Evolutionary conservation across 306 rosid genomes (phyloP), one percentile per base, ranked within the genome.

Genomic region (Begonia peltatifolia): DNA sequence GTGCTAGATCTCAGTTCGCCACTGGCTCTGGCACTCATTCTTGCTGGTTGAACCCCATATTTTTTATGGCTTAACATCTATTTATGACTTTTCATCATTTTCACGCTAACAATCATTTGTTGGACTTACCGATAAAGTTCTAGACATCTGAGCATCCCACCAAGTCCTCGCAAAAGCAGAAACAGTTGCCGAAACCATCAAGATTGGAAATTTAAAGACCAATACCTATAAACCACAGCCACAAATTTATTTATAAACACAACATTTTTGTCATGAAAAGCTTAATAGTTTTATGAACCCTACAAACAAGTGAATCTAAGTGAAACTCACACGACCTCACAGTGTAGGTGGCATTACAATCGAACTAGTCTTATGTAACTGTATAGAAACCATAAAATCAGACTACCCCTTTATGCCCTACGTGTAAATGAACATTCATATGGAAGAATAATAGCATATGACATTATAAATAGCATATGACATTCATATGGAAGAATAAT

Each of bases 361-460:
- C 46, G 46, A 9, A 12, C 46, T 9, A 42, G 46, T 12, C 2
- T 9, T 9, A 12, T 42, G 12, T 6, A 42, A 42, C 12, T 42
- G 12, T 12, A 42, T 42, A 42, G 10, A 42, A 42, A 42, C 46
- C 46, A 1, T 1, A 42, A 42, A 42, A 42, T 42, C 12, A 12
- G 46, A 9, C 46, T 42, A 42, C 46, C 12, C 12, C 46, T 42
- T 42, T 42, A 42, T 42, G 46, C 10, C 46, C 11, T 12, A 23
- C 50, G 41, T 41, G 53, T 36, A 54, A 54, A 54, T 14, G 47
- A 50, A 60, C n/a, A 13, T 42, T 42, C 22, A 47, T 22, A 41
- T 9, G 18, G 18, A 17, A 17, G 18, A 17, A 17, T 17, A 17
- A 56, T n/a, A 53, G 42, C 3, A 16, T 47, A 53, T 18, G n/a